These are phyloP conservation scores for Fonsecaea erecta DNA, from an alignment of 2,329 filamentous ascomycete genomes.

Conservation along the genomic window DNA sequence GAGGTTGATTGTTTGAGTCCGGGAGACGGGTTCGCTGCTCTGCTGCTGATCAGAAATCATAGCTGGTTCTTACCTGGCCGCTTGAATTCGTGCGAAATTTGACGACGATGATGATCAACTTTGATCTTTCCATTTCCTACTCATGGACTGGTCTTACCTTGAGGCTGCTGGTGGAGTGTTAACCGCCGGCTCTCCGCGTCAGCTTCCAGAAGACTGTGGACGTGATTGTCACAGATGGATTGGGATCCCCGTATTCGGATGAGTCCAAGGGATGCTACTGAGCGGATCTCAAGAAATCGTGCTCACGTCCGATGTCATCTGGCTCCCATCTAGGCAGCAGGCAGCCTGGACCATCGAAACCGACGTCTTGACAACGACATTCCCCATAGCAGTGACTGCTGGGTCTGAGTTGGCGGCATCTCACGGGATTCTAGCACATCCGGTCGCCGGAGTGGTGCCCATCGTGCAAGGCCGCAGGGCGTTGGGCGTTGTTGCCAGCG, in stretches of 20 bases:
- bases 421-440: not conserved
- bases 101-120: not conserved
- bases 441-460: not conserved
- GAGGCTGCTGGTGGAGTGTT: not conserved
- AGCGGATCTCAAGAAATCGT: constrained; percentile 2
- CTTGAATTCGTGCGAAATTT: not conserved
- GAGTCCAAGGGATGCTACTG: not conserved
- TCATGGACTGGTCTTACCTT: not conserved
- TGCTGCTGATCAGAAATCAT: not conserved
- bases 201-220: constrained; percentile 7
- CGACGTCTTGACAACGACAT: not conserved
- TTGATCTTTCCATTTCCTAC: not conserved
- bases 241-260: constrained; percentile 12
- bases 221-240: not conserved
- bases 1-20: not conserved
- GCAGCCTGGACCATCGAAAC: not conserved
- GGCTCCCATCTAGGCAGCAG: not conserved
- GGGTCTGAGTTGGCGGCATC: constrained; percentile 1
- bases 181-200: constrained; percentile 1
- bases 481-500: not conserved
- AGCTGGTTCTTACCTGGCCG: not conserved
- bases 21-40: not conserved
- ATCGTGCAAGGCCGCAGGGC: not conserved
- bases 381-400: not conserved
- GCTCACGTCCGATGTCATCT: not conserved